A percentile compares a stretch with the other conserved stretches of the same genome.
Conservation (phyloP, 495 filamentous ascomycete species). For the Penicillium dipodomyicola region DNA sequence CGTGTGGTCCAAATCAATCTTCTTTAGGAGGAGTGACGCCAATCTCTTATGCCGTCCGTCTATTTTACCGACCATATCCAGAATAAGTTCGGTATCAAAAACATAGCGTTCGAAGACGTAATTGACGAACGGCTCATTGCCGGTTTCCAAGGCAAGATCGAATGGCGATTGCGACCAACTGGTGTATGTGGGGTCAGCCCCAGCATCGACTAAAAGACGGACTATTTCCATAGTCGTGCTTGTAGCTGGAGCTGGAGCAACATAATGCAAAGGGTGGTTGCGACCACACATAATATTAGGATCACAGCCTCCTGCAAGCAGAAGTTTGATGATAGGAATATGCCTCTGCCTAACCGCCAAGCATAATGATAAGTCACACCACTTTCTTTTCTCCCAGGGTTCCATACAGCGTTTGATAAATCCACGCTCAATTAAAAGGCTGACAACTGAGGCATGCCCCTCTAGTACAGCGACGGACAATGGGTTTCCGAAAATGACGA, state of each 20-base stretch:
- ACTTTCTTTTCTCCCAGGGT: neutral
- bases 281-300: neutral
- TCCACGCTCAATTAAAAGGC: constrained; percentile 8
- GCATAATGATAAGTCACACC: neutral
- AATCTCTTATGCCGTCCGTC: neutral
- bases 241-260: neutral
- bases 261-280: neutral
- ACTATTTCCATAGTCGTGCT: neutral
- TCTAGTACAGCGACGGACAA: neutral
- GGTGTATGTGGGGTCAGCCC: neutral
- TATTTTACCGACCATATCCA: neutral
- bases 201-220: neutral
- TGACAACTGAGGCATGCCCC: constrained; percentile 9
- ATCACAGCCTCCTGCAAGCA: constrained; percentile 4
- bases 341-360: neutral
- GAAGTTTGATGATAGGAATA: constrained; percentile 3
- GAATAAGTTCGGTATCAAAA: neutral
- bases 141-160: neutral
- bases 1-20: neutral
- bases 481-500: neutral
- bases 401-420: neutral
- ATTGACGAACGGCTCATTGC: neutral
- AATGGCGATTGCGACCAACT: neutral
- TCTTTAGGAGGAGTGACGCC: neutral
- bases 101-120: neutral